Base-by-base conservation (phyloP, 2,329 filamentous ascomycete species). In the Penicillium sp. region DNA sequence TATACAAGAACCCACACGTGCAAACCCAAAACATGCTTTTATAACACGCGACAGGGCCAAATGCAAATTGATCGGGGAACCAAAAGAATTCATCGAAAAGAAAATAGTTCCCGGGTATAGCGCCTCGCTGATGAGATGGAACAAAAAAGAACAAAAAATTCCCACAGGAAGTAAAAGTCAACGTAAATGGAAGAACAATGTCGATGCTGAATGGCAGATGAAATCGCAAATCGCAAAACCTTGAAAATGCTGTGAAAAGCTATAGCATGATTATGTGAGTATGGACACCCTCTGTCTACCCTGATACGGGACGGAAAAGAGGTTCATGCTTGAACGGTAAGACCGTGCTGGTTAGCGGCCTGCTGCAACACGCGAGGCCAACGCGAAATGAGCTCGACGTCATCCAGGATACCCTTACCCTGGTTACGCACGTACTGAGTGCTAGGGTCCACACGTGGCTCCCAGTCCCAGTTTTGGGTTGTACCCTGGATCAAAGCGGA, bases 391-490 rank as follows among this genome's bases (percentile, higher is more conserved):
- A 71, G 57, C 49, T 77, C 74, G 15, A 76, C 71, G 49, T 77
- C 73, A 46, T 76, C 74, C 27, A 77, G 61, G 2, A 69, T 65
- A 3, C 73, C 73, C 67, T 74, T 73, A 62, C 74, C 71, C 51
- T 73, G 72, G 65, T 77, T 77, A 48, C 92, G 89, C 66, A 97
- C 95, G 74, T 93, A 95, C 74, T 89, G 89, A 63, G 57, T 62
- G 57, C 72, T 72, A 7, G 69, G 70, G 60, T 75, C 69, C 47
- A 77, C 65, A 51, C 81, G 76, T 0, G 91, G 91, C 75, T 92
- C 84, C 75, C 88, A 89, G 74, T 97, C 92, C 92, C 92, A 97
- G 69, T 86, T 84, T 37, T 89, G 89, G 64, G 90, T 91, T 33
- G 79, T 79, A 53, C 92, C 92, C 72, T 87, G 76, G 70, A 85